phyloP scores from a whole-genome alignment of 148 eudicot species.

The Camellia lanceoleosa region DNA sequence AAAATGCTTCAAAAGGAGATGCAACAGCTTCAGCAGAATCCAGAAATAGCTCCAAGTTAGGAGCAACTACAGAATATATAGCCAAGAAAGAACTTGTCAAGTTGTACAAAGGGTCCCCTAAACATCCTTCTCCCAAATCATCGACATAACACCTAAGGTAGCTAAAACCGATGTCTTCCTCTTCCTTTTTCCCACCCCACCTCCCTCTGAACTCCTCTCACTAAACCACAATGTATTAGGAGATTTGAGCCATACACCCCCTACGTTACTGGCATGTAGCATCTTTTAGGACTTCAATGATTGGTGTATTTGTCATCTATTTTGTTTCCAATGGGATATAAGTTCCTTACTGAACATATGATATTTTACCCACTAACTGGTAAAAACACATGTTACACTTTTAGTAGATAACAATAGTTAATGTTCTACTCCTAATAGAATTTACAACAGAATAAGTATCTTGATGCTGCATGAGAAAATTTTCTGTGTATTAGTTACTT shows the following conservation, averaged over 20 bases:
- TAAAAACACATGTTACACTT: neutral
- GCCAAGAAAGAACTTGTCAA: no score
- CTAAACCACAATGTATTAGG: neutral
- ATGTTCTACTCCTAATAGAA: neutral
- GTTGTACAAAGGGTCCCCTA: no score
- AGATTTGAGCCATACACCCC: neutral
- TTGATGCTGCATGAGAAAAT: slow-evolving; percentile 4
- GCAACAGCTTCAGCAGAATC: no score
- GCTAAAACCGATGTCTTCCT: no score
- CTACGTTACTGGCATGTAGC: no score
- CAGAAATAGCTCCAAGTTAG: no score
- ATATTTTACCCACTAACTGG: neutral
- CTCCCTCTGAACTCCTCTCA: neutral
- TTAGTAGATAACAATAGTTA: neutral
- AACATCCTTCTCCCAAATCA: no score
- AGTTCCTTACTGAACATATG: neutral
- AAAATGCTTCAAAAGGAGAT: no score
- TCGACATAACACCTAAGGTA: no score
- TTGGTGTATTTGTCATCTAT: no score
- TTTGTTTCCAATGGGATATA: neutral
- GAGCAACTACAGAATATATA: no score
- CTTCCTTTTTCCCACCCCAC: no score
- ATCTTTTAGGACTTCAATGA: neutral
- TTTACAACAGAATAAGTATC: neutral
- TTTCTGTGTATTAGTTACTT: neutral